These are phyloP conservation scores for Saccharomycopsis synnaedendra DNA, from an alignment of 805 yeast genomes.

Conservation along the genomic window DNA sequence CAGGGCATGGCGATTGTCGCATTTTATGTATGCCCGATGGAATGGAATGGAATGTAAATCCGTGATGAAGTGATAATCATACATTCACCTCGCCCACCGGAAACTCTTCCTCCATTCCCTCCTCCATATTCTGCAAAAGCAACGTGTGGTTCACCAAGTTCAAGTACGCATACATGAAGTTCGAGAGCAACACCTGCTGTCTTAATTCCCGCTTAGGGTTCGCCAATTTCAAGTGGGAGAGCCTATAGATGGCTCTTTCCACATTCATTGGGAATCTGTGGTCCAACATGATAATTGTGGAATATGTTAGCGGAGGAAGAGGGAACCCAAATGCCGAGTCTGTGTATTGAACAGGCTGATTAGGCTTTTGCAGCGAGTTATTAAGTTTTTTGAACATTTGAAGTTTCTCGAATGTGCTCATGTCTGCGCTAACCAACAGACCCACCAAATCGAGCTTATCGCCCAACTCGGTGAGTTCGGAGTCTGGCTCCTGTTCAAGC, in stretches of 20 bases:
- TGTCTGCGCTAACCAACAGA: constrained; percentile 13
- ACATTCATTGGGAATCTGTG: constrained; percentile 89
- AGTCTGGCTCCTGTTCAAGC: not conserved
- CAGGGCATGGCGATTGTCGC: too few species aligned
- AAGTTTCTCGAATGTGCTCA: constrained; percentile 13
- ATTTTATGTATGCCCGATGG: too few species aligned
- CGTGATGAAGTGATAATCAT: too few species aligned
- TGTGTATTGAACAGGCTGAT: constrained; percentile 47
- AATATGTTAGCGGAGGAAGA: constrained; percentile 65
- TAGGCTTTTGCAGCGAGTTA: constrained; percentile 32
- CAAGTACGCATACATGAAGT: constrained; percentile 95
- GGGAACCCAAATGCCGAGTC: constrained; percentile 88
- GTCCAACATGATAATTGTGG: constrained; percentile 72
- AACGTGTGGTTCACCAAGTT: constrained; percentile 88
- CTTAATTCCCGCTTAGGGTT: constrained; percentile 85
- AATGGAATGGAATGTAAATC: too few species aligned
- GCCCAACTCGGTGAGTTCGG: not conserved
- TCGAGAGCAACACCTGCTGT: constrained; percentile 87
- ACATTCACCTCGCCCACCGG: too few species aligned
- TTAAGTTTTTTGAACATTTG: constrained; percentile 25
- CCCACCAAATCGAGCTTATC: constrained; percentile 16
- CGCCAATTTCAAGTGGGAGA: constrained; percentile 87
- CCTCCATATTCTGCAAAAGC: constrained; percentile 54
- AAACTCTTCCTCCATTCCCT: constrained; percentile 12
- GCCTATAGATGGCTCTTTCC: constrained; percentile 87